phyloP scores from a whole-genome alignment of 2,329 filamentous ascomycete genomes.

The Teratosphaeriaceae sp. region DNA sequence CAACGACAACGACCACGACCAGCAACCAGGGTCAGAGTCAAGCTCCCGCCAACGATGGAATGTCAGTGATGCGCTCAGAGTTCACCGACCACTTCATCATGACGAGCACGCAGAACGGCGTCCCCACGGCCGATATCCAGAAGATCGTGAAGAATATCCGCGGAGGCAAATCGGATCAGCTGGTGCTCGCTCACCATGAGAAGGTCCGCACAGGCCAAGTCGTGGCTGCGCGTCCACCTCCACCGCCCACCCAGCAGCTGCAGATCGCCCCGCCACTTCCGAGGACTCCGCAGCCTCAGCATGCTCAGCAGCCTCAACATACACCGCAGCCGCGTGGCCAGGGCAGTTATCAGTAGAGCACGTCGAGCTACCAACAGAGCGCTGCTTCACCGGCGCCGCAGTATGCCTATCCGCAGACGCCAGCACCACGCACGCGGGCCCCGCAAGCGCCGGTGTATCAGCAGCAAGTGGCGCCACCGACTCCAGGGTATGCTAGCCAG shows the following conservation, averaged over 20 bases:
- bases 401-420: neutral
- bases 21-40: neutral
- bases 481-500: too few species aligned
- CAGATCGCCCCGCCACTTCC: neutral
- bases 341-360: too few species aligned
- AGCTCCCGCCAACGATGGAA: neutral
- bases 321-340: neutral
- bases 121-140: neutral
- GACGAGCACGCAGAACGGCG: neutral
- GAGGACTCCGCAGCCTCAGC: neutral
- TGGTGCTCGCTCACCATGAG: neutral
- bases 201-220: neutral
- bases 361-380: neutral
- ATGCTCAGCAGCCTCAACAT: neutral
- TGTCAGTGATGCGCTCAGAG: neutral
- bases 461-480: too few species aligned
- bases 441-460: too few species aligned
- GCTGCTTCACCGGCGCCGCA: conserved; percentile 1
- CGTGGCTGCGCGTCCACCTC: neutral
- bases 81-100: conserved; percentile 1
- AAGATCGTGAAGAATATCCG: conserved; percentile 3
- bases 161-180: neutral
- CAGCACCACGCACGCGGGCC: too few species aligned
- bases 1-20: conserved; percentile 6
- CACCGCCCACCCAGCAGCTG: neutral